Base-by-base conservation (phyloP, 352 stramenopile genomes). In the Pythium aquatile region DNA sequence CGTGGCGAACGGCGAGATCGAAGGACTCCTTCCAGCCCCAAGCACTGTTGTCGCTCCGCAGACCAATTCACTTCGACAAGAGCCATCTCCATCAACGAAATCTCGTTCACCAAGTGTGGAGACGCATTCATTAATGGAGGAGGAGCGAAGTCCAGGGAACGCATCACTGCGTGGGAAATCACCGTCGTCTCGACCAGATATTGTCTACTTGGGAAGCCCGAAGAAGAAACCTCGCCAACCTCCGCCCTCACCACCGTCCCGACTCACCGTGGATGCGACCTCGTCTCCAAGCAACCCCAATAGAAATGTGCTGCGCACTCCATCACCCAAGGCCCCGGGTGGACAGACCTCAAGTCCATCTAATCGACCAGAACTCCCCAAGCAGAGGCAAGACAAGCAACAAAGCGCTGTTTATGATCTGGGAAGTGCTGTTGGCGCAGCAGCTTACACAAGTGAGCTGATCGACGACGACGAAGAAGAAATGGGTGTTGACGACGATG, bases 161-260 rank as follows among this genome's bases (percentile, higher is more conserved):
- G 48, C 24, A 20, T 14, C 9, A 14, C n/a, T 53, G 7, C 62
- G 54, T 2, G 35, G 55, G 1, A 63, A 63, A 9, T 55, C 55
- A 11, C 59, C 55, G 11, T 55, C 55, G 1, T 63, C 32, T 24
- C 30, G 61, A 49, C 62, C 62, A 40, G 62, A 69, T 35, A 69
- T 69, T 29, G 55, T 69, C 17, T 63, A 53, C n/a, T 55, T 69
- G 6, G 62, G 62, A 10, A 69, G 62, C 39, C 62, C 62, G 0
- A 61, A 57, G 61, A 69, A 60, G 49, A 61, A 56, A 17, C 10
- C 44, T 9, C 62, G 55, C 26, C 28, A 11, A 1, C 37, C 62
- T 10, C 62, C 62, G 48, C 48, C 55, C 9, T 63, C 62, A 52
- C 62, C 53, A 1, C 42, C 62, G 4, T 10, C 48, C 13, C 54